Conservation (phyloP, 2,329 filamentous ascomycete species). For the Fusarium austroafricanum region DNA sequence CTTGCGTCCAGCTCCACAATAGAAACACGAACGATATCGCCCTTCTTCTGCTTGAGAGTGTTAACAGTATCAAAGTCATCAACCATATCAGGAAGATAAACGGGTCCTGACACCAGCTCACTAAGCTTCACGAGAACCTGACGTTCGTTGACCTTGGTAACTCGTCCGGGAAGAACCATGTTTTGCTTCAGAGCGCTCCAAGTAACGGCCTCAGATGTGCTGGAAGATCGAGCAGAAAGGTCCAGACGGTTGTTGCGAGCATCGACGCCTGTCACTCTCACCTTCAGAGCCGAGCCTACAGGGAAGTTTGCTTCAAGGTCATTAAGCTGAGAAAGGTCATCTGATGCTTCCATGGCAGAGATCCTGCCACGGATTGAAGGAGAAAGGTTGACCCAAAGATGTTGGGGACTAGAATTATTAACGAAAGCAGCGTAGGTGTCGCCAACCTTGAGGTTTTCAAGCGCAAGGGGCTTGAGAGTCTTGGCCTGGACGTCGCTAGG, state of each 20-base stretch:
- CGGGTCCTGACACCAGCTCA: constrained; percentile 80
- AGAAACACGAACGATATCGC: constrained; percentile 89
- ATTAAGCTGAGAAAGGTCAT: constrained; percentile 83
- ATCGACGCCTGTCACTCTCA: constrained; percentile 81
- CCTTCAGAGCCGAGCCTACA: constrained; percentile 86
- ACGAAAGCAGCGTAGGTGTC: constrained; percentile 84
- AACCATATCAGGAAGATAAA: constrained; percentile 83
- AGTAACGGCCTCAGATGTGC: constrained; percentile 61
- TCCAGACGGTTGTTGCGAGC: constrained; percentile 80
- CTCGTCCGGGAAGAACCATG: constrained; percentile 82
- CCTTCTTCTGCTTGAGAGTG: constrained; percentile 79
- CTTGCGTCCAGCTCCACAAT: constrained; percentile 81
- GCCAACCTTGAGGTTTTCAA: constrained; percentile 79
- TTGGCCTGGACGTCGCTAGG: constrained; percentile 69
- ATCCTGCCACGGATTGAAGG: constrained; percentile 89
- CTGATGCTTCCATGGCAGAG: constrained; percentile 83
- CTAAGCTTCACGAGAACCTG: constrained; percentile 88
- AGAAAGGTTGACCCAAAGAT: constrained; percentile 90
- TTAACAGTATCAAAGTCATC: constrained; percentile 89
- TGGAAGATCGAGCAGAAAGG: constrained; percentile 79
- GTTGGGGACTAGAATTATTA: constrained; percentile 86
- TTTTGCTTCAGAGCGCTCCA: constrained; percentile 80
- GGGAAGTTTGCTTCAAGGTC: constrained; percentile 86
- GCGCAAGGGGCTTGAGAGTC: constrained; percentile 65
- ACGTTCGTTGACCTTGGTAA: constrained; percentile 87